Evolutionary conservation across 768 basidiomycete species (phyloP), one percentile per base, ranked within the genome.

Genomic region (Suillus hirtellus): DNA sequence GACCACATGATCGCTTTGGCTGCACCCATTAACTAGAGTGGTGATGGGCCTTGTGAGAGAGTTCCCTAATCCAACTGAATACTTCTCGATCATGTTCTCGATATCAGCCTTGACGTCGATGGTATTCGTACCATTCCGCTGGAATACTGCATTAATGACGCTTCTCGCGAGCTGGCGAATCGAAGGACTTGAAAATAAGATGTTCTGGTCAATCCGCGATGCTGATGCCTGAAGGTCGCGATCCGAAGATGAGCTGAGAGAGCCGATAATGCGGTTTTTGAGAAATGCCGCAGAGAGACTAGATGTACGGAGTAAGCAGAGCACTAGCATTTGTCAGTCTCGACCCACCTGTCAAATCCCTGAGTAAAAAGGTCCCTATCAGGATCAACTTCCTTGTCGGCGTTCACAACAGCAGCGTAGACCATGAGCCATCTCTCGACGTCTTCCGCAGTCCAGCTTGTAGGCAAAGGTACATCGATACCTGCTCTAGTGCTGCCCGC

Each of bases 111-210:
- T 66, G 17, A 62, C 64, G 31, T 69, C 65, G 6, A 60, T 53
- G 17, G 35, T n/a, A 14, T 27, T 50, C 19, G 52, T 10, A 46
- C 60, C n/a, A 12, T 35, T 3, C n/a, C 49, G 4, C 27, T 52
- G 59, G 2, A 47, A 7, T 24, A 68, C 63, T 37, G 73, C 46
- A 10, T 59, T 27, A 1, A 52, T 54, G 19, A 67, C 59, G 24
- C 61, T 72, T 58, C 69, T 69, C 52, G 75, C 71, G 31, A 80
- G 72, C 2, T 68, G 68, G 38, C 75, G 72, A 21, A 82, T 76
- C 1, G 79, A 79, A 2, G 82, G 81, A 31, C 80, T 70, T 24
- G 72, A 68, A 47, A 76, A 77, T 4, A 84, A 74, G 59, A 79
- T 63, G 59, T 70, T 71, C 8, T 67, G 64, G 9, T 72, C 66